A percentile compares a stretch with the other conserved stretches of the same genome.
Evolutionary conservation across 225 moss, liverwort and hornwort genomes (phyloP).

Genomic region (Sphagnum contortum): DNA sequence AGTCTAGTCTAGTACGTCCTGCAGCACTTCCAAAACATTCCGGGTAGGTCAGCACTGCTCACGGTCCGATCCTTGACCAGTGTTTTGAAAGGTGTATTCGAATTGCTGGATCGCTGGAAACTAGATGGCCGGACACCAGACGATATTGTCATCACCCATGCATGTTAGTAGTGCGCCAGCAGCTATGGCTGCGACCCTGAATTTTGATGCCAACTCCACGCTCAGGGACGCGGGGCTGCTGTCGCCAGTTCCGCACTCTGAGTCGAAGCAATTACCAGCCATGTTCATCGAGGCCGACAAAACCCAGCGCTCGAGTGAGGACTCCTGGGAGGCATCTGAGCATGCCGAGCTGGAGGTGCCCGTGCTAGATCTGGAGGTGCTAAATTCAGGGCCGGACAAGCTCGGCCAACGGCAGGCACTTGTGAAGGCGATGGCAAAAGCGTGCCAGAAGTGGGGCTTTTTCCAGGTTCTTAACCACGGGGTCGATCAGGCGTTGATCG

Average conservation of each 20-base stretch:
- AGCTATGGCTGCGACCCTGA: too few relatives aligned
- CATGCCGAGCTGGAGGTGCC: not conserved
- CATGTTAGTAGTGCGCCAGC: too few relatives aligned
- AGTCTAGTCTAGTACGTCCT: too few relatives aligned
- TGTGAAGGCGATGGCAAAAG: conserved; percentile 28
- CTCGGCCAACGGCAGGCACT: conserved; percentile 21
- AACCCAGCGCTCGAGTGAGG: conserved; percentile 5
- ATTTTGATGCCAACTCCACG: conserved; percentile 23
- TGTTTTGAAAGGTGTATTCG: too few relatives aligned
- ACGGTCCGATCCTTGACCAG: too few relatives aligned
- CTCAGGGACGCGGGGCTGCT: conserved; percentile 37
- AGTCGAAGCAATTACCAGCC: conserved; percentile 33
- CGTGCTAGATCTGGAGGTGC: not conserved
- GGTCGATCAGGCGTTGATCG: conserved; percentile 33
- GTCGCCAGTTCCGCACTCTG: conserved; percentile 25
- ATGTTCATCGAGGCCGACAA: conserved; percentile 40
- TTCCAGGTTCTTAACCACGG: conserved; percentile 83
- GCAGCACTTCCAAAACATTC: too few relatives aligned
- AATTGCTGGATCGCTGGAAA: too few relatives aligned
- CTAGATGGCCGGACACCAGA: too few relatives aligned
- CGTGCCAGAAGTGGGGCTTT: conserved; percentile 59
- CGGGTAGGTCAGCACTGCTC: too few relatives aligned
- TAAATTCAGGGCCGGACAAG: conserved; percentile 14
- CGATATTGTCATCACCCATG: too few relatives aligned
- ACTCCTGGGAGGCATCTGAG: not conserved